Conservation (phyloP, 345 rosid species). For the Excoecaria agallocha region DNA sequence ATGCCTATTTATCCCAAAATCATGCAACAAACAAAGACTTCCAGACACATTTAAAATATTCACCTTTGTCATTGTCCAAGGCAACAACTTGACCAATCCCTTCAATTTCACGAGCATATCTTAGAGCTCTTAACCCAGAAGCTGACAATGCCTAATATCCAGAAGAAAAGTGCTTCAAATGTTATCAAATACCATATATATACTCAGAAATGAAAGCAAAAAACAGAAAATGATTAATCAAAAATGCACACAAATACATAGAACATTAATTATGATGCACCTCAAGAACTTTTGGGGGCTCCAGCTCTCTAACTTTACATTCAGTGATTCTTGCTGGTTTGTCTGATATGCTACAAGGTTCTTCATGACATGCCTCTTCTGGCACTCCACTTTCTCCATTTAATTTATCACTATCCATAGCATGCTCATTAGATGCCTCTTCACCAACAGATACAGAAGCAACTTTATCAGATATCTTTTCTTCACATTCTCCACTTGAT, state of each 20-base stretch:
- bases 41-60: conserved; percentile 12
- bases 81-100: conserved; percentile 95
- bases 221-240: neutral
- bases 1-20: neutral
- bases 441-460: conserved; percentile 29
- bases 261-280: conserved; percentile 35
- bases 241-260: neutral
- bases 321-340: conserved; percentile 44
- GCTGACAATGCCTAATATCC: conserved; percentile 82
- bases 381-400: conserved; percentile 44
- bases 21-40: neutral
- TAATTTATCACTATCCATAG: conserved; percentile 31
- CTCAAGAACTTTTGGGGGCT: conserved; percentile 91
- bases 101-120: conserved; percentile 93
- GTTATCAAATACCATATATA: conserved; percentile 1
- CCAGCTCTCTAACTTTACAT: conserved; percentile 55
- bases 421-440: conserved; percentile 35
- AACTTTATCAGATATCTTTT: conserved; percentile 38
- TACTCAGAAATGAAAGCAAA: neutral
- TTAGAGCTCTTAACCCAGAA: conserved; percentile 88
- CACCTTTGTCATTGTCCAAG: conserved; percentile 92
- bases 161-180: conserved; percentile 16
- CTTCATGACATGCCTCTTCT: conserved; percentile 43
- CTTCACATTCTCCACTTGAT: conserved; percentile 35
- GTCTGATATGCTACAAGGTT: conserved; percentile 36